Base-by-base conservation (phyloP, 169 alveolate genomes). In the Eimeria maxima region DNA sequence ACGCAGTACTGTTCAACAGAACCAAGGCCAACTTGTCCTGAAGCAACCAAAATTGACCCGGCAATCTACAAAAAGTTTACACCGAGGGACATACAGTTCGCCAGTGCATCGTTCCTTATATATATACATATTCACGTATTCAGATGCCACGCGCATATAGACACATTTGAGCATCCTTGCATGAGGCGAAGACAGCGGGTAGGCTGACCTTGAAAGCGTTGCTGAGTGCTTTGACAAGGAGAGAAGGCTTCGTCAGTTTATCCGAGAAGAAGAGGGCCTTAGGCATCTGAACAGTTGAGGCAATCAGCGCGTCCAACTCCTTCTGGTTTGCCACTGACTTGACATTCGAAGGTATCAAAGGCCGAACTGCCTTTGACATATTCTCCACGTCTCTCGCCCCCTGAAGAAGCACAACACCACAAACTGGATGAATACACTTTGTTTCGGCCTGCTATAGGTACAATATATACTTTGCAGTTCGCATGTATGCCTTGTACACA, bases 1-100 rank as follows among this genome's bases (percentile, higher is more conserved):
- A 87, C 96, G 97, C 97, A 22, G 95, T 96, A 24, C 33, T 63
- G 53, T 44, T 29, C 67, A 92, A 44, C 50, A 78, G 57, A 55
- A 74, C 87, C 45, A 76, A 63, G 53, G 84, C 86, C 63, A 90
- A 27, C 81, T 90, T 90, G 90, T 90, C 95, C 95, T 90, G 90
- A 38, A 90, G 76, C 74, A 45, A 10, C 22, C 14, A 53, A n/a
- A 27, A 60, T 33, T 33, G 38, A 33, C 38, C 38, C 38, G 38
- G 1, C 38, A 33, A 33, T 33, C 38, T 33, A 33, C 38, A 33
- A 33, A 1, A 33, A 33, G 38, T 33, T 53, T 11, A 53, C 20
- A 53, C 10, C 60, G 16, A 53, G 60, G 60, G 60, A 53, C 16
- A 53, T 53, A 53, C 16, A 53, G 10, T 53, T 53, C 6, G 38